Base-by-base conservation (phyloP, 163 green algal species). In the Chlorella variabilis region DNA sequence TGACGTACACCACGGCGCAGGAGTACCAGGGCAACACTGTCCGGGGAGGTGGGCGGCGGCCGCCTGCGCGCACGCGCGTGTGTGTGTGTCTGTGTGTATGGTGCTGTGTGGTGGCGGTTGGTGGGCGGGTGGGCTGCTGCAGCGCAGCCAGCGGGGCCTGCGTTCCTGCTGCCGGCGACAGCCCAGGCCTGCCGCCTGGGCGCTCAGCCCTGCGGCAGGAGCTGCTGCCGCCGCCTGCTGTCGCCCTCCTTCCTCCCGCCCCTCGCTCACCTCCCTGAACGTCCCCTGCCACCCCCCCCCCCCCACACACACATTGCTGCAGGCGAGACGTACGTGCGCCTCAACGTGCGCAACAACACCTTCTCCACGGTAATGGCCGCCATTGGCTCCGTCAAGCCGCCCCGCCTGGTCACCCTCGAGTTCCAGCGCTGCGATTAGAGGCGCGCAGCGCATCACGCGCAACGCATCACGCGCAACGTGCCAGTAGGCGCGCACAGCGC, bases 341-440 rank as follows among this genome's bases (percentile, higher is more conserved):
- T 92, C 21, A 76, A 73, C 11, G 70, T 84, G 59, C 77, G 75
- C 41, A 81, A 83, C 33, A 83, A 92, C 82, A 75, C 70, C 33
- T 92, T 92, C 45, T 71, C 89, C 23, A 90, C 86, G 13, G 77
- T 92, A 18, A 89, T 92, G 86, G 86, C 88, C 4, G 86, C 88
- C 29, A 90, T 92, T 25, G 73, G 73, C 34, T 38, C 65, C 39
- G 38, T 78, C 76, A 39, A 68, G 77, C 65, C 45, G 67, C 38
- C 49, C 17, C 17, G 83, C 85, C 5, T 39, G 58, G 74, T 80
- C 27, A 36, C 59, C 7, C 65, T 92, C 4, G 88, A 92, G 67
- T 89, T 91, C 49, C 83, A 91, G 71, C 61, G 68, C 34, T 89
- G 85, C 75, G 6, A 75, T 31, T 62, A 63, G 54, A 6, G 9